Conservation (phyloP, 441 rosid species). For the Populus tomentosa region DNA sequence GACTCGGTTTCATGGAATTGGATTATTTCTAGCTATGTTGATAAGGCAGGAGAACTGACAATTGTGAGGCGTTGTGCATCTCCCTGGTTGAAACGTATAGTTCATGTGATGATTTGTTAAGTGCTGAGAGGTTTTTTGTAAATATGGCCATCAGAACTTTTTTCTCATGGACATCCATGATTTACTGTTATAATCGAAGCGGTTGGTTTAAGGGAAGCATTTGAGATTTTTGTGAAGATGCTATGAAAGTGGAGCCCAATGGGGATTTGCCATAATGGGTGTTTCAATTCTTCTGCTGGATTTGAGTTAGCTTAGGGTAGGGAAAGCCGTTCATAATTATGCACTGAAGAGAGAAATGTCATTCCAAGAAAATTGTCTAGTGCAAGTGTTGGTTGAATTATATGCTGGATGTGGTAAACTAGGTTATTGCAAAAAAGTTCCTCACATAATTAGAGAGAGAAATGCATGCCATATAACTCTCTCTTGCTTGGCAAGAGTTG, state of each 20-base stretch:
- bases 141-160: constrained; percentile 20
- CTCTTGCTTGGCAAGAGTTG: constrained; percentile 50
- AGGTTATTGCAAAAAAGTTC: constrained; percentile 40
- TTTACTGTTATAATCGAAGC: constrained; percentile 56
- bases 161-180: constrained; percentile 73
- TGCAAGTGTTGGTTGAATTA: constrained; percentile 58
- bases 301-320: constrained; percentile 51
- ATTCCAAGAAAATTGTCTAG: constrained; percentile 39
- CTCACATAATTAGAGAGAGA: constrained; percentile 35
- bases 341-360: constrained; percentile 41
- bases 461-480: constrained; percentile 68
- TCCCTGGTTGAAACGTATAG: constrained; percentile 65
- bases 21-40: constrained; percentile 56
- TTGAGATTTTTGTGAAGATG: constrained; percentile 51
- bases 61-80: constrained; percentile 38
- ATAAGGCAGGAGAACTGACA: constrained; percentile 47
- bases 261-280: constrained; percentile 51
- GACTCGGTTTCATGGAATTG: constrained; percentile 84
- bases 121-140: constrained; percentile 52
- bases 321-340: constrained; percentile 70
- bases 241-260: constrained; percentile 44
- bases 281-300: constrained; percentile 59
- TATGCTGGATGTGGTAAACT: constrained; percentile 54
- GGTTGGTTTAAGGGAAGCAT: constrained; percentile 49
- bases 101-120: constrained; percentile 60